Evolutionary conservation across 148 eudicot genomes (phyloP).

Genomic region (Silene uniflora): DNA sequence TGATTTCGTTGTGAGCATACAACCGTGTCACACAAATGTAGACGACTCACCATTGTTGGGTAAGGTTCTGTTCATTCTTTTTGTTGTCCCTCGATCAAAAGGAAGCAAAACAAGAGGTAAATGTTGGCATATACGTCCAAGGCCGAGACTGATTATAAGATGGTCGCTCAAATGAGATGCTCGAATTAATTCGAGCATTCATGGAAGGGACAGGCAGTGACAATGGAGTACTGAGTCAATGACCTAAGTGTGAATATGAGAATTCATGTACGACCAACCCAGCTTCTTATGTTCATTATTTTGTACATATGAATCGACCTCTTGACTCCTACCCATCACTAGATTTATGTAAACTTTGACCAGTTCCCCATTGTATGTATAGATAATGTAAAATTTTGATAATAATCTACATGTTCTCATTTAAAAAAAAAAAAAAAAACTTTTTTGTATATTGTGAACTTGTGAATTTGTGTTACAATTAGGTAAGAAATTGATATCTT

Average conservation of each 20-base stretch:
- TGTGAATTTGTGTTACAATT: too few relatives aligned
- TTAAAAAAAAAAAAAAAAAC: too few relatives aligned
- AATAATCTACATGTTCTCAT: neutral
- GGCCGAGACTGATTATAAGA: neutral
- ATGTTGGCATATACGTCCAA: neutral
- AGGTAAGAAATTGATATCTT: too few relatives aligned
- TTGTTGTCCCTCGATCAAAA: neutral
- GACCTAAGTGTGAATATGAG: neutral
- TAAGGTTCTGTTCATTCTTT: neutral
- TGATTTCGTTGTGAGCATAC: too few relatives aligned
- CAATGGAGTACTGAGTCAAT: neutral
- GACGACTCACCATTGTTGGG: neutral
- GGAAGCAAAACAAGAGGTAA: neutral
- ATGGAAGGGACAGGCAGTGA: neutral
- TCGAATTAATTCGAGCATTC: neutral
- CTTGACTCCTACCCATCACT: neutral
- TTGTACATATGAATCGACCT: neutral
- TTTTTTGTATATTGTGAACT: too few relatives aligned
- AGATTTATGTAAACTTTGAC: neutral
- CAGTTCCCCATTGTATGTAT: neutral
- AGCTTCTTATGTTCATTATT: too few relatives aligned
- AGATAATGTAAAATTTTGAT: neutral
- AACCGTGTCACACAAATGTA: neutral
- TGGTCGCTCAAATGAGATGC: neutral
- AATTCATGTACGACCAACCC: neutral